Percentiles rank a stretch among this genome's conserved stretches.
phyloP scores from a whole-genome alignment of 2,329 filamentous ascomycete species.

The Beauveria sp. region DNA sequence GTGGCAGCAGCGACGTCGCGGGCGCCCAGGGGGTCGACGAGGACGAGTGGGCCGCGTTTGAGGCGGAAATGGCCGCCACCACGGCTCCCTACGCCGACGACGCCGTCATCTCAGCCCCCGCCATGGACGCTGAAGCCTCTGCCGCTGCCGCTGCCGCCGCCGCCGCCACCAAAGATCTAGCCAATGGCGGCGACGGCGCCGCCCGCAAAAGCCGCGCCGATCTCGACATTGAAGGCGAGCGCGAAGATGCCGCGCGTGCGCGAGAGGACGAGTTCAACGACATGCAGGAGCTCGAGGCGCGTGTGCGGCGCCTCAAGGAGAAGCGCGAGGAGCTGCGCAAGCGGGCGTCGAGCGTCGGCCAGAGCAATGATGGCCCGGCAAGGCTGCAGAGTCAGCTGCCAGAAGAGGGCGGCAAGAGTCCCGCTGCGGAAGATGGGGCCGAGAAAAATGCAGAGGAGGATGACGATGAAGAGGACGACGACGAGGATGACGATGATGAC shows the following conservation, averaged over 20 bases:
- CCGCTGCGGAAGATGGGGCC: slow-evolving; percentile 13
- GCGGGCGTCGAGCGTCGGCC: slow-evolving; percentile 22
- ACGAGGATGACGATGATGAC: slow-evolving; percentile 36
- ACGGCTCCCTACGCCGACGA: slow-evolving; percentile 31
- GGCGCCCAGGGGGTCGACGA: slow-evolving; percentile 48
- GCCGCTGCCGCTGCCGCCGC: slow-evolving; percentile 40
- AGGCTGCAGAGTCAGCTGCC: not conserved
- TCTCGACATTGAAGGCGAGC: slow-evolving; percentile 54
- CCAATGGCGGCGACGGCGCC: slow-evolving; percentile 32
- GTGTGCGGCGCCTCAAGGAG: slow-evolving; percentile 61
- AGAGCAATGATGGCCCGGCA: slow-evolving; percentile 16
- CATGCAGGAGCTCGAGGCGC: slow-evolving; percentile 71
- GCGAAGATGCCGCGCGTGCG: slow-evolving; percentile 66
- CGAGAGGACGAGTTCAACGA: slow-evolving; percentile 74
- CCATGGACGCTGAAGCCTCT: slow-evolving; percentile 57
- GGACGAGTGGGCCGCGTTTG: slow-evolving; percentile 79
- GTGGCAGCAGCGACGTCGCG: slow-evolving; percentile 10
- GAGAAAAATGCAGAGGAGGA: slow-evolving; percentile 26
- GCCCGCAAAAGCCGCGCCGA: slow-evolving; percentile 48
- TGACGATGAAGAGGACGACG: slow-evolving; percentile 38
- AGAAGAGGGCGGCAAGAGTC: slow-evolving; percentile 7
- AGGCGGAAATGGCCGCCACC: slow-evolving; percentile 64
- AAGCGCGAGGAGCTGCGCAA: slow-evolving; percentile 58
- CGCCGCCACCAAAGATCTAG: slow-evolving; percentile 34
- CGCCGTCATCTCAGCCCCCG: slow-evolving; percentile 61